Percentiles rank a stretch among this genome's conserved stretches.
Conservation (phyloP, 495 filamentous ascomycete genomes). For the Aspergillus homomorphus region DNA sequence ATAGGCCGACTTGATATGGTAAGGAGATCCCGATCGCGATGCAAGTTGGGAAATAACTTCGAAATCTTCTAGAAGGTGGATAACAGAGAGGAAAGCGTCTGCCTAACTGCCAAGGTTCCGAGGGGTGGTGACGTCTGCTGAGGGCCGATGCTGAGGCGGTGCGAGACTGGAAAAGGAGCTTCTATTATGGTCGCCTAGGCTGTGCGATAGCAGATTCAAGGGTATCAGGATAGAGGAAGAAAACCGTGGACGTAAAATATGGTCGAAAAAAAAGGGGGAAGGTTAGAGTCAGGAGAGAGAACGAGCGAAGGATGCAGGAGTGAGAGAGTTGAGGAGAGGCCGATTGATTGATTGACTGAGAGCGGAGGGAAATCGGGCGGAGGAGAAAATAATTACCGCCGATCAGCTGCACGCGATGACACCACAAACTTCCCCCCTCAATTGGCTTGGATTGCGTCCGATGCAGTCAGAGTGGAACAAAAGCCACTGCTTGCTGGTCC, state of each 20-base stretch:
- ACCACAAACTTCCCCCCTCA: not conserved
- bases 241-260: not conserved
- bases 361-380: not conserved
- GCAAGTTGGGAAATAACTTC: not conserved
- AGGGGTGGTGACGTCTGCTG: not conserved
- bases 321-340: not conserved
- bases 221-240: conserved; percentile 3
- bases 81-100: not conserved
- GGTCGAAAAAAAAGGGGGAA: not conserved
- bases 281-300: conserved; percentile 3
- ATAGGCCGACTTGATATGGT: not conserved
- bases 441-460: not conserved
- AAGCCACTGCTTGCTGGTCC: not conserved
- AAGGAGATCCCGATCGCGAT: not conserved
- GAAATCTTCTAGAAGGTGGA: not conserved
- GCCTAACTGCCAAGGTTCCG: not conserved
- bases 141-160: not conserved
- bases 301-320: not conserved
- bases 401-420: not conserved
- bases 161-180: conserved; percentile 5
- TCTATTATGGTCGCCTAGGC: not conserved
- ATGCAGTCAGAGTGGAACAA: not conserved
- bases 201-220: not conserved
- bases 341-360: not conserved
- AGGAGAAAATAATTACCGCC: not conserved